These are phyloP conservation scores for Chaetoscypha palmicola DNA, from an alignment of 2,329 filamentous ascomycete genomes.

Conservation along the genomic window DNA sequence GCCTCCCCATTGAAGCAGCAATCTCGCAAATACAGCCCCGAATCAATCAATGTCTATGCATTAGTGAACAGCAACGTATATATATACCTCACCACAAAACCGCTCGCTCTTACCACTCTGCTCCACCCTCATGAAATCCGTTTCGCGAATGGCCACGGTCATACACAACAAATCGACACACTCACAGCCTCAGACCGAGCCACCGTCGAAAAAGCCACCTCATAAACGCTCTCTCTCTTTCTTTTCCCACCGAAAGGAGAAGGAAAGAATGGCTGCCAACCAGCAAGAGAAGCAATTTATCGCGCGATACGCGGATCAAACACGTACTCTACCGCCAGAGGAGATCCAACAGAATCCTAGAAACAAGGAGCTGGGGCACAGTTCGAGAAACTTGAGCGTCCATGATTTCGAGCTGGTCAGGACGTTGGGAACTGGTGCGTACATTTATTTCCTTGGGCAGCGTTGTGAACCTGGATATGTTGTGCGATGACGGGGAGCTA, in stretches of 20 bases:
- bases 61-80: too few relatives aligned
- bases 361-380: slow-evolving; percentile 25
- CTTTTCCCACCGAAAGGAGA: neutral
- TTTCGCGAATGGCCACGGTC: slow-evolving; percentile 7
- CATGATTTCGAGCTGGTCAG: slow-evolving; percentile 67
- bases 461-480: slow-evolving; percentile 6
- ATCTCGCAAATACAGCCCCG: neutral
- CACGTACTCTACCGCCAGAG: slow-evolving; percentile 18
- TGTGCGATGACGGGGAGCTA: slow-evolving; percentile 1
- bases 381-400: slow-evolving; percentile 32
- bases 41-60: too few relatives aligned
- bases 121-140: slow-evolving; percentile 5
- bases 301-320: slow-evolving; percentile 19
- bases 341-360: slow-evolving; percentile 22
- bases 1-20: neutral
- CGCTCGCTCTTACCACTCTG: neutral
- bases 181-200: neutral
- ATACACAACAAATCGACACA: slow-evolving; percentile 1
- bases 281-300: slow-evolving; percentile 27
- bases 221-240: neutral
- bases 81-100: slow-evolving; percentile 1
- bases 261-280: slow-evolving; percentile 2
- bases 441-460: slow-evolving; percentile 3
- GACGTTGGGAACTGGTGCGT: slow-evolving; percentile 66
- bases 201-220: neutral